Percentiles rank a stretch among this genome's conserved stretches.
phyloP scores from a whole-genome alignment of 352 stramenopile genomes.

The Globisporangium rhizosaccharum region DNA sequence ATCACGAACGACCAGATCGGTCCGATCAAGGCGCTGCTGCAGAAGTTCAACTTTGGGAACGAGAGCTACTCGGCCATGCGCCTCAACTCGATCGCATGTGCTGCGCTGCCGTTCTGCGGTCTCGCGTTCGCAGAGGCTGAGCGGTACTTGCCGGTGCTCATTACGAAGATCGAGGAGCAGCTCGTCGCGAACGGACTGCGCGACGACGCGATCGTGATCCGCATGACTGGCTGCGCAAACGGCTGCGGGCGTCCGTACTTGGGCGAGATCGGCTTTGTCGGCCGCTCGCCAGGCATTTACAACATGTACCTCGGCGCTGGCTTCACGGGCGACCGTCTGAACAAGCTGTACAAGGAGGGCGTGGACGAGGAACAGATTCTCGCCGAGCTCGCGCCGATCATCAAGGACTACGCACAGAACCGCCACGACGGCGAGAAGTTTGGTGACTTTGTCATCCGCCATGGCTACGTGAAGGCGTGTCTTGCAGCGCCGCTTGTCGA shows the following conservation, averaged over 20 bases:
- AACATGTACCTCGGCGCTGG: slow-evolving; percentile 95
- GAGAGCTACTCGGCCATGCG: slow-evolving; percentile 76
- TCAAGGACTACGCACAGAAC: slow-evolving; percentile 73
- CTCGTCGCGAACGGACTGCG: slow-evolving; percentile 87
- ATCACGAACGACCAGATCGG: slow-evolving; percentile 89
- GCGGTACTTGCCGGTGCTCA: slow-evolving; percentile 91
- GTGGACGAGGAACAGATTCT: slow-evolving; percentile 79
- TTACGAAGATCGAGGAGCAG: slow-evolving; percentile 90
- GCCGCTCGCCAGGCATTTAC: slow-evolving; percentile 94
- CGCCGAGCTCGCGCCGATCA: slow-evolving; percentile 59
- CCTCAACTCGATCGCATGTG: slow-evolving; percentile 92
- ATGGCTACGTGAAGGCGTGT: slow-evolving; percentile 66
- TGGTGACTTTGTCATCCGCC: slow-evolving; percentile 78
- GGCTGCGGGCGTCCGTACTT: slow-evolving; percentile 96
- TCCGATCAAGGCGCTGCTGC: slow-evolving; percentile 89
- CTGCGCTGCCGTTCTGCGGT: slow-evolving; percentile 94
- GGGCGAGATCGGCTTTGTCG: slow-evolving; percentile 97
- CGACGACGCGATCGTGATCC: slow-evolving; percentile 95
- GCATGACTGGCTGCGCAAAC: slow-evolving; percentile 98
- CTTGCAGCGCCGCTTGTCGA: slow-evolving; percentile 54
- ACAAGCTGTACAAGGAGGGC: slow-evolving; percentile 82
- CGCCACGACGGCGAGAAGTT: slow-evolving; percentile 67
- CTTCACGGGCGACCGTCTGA: slow-evolving; percentile 61
- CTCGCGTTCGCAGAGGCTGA: slow-evolving; percentile 97
- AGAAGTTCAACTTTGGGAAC: slow-evolving; percentile 89